Percentiles rank a stretch among this genome's conserved stretches.
Conservation (phyloP, 2,329 filamentous ascomycete species). For the Didymella pomorum region DNA sequence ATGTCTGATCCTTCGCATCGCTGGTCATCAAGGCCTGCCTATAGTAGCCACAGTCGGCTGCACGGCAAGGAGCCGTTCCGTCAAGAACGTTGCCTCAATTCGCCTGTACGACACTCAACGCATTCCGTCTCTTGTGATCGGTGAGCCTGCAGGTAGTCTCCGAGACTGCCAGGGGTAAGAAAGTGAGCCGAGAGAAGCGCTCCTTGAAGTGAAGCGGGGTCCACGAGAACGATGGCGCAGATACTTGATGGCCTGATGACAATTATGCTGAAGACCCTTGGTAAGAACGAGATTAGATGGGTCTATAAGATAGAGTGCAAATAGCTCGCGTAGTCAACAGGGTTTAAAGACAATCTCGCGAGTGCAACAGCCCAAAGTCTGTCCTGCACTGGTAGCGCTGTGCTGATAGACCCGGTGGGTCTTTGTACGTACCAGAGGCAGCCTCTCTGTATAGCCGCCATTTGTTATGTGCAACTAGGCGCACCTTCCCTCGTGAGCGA, state of each 20-base stretch:
- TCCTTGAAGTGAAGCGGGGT: conserved; percentile 3
- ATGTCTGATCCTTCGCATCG: neutral
- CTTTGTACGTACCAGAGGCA: neutral
- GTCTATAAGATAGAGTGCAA: neutral
- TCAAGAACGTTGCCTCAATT: neutral
- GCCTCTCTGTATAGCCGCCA: neutral
- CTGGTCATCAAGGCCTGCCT: neutral
- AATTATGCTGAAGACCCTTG: neutral
- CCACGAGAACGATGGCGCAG: neutral
- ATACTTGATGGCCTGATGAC: conserved; percentile 5
- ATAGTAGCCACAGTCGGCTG: neutral
- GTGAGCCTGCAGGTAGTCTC: conserved; percentile 5
- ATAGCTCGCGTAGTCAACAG: neutral
- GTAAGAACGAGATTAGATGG: neutral
- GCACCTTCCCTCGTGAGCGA: neutral
- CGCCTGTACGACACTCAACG: conserved; percentile 1
- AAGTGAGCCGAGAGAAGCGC: conserved; percentile 15
- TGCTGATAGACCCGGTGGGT: neutral
- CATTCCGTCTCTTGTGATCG: conserved; percentile 9
- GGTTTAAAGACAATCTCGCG: neutral
- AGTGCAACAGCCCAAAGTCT: neutral
- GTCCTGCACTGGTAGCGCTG: neutral
- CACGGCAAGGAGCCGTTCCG: conserved; percentile 9
- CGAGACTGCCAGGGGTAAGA: conserved; percentile 3
- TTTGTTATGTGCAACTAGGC: neutral